These are phyloP conservation scores for Tremella fuciformis DNA, from an alignment of 768 basidiomycete genomes.

Conservation along the genomic window DNA sequence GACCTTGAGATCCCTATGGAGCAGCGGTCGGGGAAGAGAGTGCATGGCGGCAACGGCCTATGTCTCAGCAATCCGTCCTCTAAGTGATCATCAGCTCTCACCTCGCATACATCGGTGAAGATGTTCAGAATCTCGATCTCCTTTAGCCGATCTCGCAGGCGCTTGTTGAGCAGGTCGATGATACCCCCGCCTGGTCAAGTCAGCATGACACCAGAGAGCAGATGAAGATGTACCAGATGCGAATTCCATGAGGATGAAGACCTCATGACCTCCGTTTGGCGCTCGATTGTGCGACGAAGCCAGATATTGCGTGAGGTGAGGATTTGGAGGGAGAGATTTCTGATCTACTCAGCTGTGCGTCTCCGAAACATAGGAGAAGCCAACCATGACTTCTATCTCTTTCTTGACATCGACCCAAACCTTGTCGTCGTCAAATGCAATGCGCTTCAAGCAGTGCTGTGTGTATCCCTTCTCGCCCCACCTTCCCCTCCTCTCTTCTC, in stretches of 20 bases:
- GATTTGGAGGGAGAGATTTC: slow-evolving; percentile 87
- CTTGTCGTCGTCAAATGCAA: slow-evolving; percentile 82
- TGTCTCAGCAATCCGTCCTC: background rate
- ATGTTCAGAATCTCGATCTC: slow-evolving; percentile 97
- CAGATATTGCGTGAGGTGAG: slow-evolving; percentile 92
- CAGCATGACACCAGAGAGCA: slow-evolving; percentile 6
- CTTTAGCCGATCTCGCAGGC: slow-evolving; percentile 86
- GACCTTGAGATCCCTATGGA: slow-evolving; percentile 91
- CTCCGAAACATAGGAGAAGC: slow-evolving; percentile 13
- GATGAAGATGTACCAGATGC: slow-evolving; percentile 66
- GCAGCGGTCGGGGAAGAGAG: slow-evolving; percentile 77
- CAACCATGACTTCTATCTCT: slow-evolving; percentile 98
- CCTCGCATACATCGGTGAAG: slow-evolving; percentile 93
- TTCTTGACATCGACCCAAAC: slow-evolving; percentile 92
- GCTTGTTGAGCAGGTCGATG: slow-evolving; percentile 99
- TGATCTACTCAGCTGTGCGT: slow-evolving; percentile 16
- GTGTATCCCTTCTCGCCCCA: slow-evolving; percentile 68
- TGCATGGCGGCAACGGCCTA: slow-evolving; percentile 93
- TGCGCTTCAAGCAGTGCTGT: slow-evolving; percentile 94
- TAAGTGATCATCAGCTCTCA: too few species aligned
- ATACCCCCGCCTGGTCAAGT: slow-evolving; percentile 77
- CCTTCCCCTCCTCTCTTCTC: slow-evolving; percentile 30
- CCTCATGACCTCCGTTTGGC: slow-evolving; percentile 81
- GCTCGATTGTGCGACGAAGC: slow-evolving; percentile 88
- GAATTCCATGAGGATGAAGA: slow-evolving; percentile 98